phyloP scores from a whole-genome alignment of 1,284 basidiomycete species.

The Puccinia novopanici region DNA sequence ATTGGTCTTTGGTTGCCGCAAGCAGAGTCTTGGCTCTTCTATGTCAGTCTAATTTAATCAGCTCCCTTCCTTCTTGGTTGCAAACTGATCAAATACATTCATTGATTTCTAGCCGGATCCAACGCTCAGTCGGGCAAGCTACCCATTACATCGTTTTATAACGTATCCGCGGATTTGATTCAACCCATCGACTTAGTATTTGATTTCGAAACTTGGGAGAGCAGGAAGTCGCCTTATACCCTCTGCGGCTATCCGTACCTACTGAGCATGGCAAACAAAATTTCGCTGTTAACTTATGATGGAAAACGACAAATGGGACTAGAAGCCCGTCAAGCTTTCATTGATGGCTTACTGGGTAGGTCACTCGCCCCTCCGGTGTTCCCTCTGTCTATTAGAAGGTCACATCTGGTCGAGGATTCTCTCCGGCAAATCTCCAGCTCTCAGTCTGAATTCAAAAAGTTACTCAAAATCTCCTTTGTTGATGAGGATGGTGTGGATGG shows the following conservation, averaged over 20 bases:
- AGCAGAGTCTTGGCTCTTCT: conserved; percentile 39
- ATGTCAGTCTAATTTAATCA: not conserved
- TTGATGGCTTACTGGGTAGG: conserved; percentile 51
- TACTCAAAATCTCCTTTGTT: conserved; percentile 54
- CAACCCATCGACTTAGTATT: conserved; percentile 9
- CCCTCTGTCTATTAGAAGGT: conserved; percentile 52
- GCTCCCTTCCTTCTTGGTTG: not conserved
- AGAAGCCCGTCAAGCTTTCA: conserved; percentile 53
- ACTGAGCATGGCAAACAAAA: conserved; percentile 55
- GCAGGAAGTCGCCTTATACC: conserved; percentile 50
- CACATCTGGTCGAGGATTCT: conserved; percentile 54
- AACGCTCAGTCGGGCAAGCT: conserved; percentile 23
- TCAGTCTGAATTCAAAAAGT: conserved; percentile 53
- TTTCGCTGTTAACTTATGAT: conserved; percentile 54
- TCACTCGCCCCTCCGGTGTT: conserved; percentile 53
- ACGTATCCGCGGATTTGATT: conserved; percentile 26
- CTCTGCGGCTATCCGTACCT: conserved; percentile 56
- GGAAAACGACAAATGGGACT: conserved; percentile 54
- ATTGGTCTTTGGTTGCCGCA: conserved; percentile 29
- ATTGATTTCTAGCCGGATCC: conserved; percentile 4
- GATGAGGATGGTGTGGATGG: conserved; percentile 56
- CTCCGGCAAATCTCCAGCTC: conserved; percentile 52
- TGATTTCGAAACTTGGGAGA: conserved; percentile 44
- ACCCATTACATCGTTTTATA: conserved; percentile 20
- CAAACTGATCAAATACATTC: not conserved